Evolutionary conservation across 164 flowering plant genomes (phyloP).

Genomic region (Warburgia ugandensis): DNA sequence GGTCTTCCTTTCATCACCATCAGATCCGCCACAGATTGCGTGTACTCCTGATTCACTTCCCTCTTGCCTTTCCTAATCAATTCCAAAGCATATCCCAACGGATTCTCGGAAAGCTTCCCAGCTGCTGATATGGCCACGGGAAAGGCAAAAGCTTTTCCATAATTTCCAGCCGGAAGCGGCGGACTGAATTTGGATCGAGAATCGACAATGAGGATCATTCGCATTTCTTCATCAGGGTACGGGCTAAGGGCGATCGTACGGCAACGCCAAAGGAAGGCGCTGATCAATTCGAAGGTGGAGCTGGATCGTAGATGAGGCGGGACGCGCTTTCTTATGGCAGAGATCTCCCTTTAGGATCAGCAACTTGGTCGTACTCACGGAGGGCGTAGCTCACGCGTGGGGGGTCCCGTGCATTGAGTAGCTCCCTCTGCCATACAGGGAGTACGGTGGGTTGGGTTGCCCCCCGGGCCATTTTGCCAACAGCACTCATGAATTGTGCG

Average conservation of each 20-base stretch:
- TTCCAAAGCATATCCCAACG: constrained; percentile 21
- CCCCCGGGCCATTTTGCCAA: constrained; percentile 23
- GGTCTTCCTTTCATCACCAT: constrained; percentile 25
- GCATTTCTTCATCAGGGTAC: constrained; percentile 17
- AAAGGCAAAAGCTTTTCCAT: constrained; percentile 19
- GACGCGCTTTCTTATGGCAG: constrained; percentile 11
- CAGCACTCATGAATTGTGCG: constrained; percentile 22
- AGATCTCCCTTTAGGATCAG: constrained; percentile 5
- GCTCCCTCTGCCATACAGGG: constrained; percentile 24
- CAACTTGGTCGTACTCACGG: constrained; percentile 16
- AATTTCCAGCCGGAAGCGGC: constrained; percentile 22
- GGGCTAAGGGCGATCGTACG: constrained; percentile 21
- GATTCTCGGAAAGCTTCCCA: constrained; percentile 6
- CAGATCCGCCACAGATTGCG: constrained; percentile 18
- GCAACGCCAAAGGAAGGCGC: constrained; percentile 30
- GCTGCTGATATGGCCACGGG: constrained; percentile 15
- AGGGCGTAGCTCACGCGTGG: constrained; percentile 15
- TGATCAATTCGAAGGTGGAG: constrained; percentile 21
- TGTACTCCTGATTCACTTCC: constrained; percentile 21
- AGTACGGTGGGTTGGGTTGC: constrained; percentile 18
- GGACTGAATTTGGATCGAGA: constrained; percentile 9
- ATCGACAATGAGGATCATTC: constrained; percentile 6
- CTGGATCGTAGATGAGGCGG: constrained; percentile 10
- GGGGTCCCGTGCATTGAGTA: constrained; percentile 22
- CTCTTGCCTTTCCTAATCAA: constrained; percentile 17